Conservation (phyloP, 768 basidiomycete species). For the Rhizopogon roseolus region DNA sequence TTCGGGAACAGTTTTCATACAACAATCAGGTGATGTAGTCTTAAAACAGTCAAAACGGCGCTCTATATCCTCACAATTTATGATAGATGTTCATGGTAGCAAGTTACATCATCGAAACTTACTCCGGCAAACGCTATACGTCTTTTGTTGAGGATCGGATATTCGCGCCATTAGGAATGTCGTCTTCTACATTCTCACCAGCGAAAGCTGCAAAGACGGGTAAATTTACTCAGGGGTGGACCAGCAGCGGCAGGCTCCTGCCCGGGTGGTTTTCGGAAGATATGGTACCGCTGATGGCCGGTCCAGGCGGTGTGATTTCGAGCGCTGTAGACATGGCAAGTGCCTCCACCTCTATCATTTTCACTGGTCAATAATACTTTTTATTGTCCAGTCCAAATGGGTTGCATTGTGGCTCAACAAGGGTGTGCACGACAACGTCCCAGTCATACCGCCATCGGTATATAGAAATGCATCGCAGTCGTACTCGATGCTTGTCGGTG, state of each 20-base stretch:
- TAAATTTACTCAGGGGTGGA: slow-evolving; percentile 30
- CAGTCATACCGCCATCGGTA: slow-evolving; percentile 27
- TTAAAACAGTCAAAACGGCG: background rate
- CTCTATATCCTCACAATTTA: background rate
- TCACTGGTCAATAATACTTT: background rate
- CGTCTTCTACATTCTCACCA: slow-evolving; percentile 32
- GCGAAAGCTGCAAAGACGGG: slow-evolving; percentile 27
- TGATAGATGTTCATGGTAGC: slow-evolving; percentile 35
- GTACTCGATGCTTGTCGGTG: slow-evolving; percentile 17
- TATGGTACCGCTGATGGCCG: slow-evolving; percentile 22
- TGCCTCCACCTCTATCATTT: background rate
- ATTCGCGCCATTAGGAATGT: slow-evolving; percentile 37
- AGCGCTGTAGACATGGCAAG: slow-evolving; percentile 38
- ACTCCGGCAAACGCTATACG: slow-evolving; percentile 28
- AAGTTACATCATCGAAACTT: slow-evolving; percentile 29
- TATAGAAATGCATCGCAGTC: slow-evolving; percentile 28
- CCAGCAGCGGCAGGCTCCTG: slow-evolving; percentile 24
- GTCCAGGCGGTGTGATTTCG: slow-evolving; percentile 41
- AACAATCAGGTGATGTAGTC: slow-evolving; percentile 29
- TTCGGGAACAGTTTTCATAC: slow-evolving; percentile 34
- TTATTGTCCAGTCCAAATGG: slow-evolving; percentile 33
- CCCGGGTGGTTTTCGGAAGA: slow-evolving; percentile 28
- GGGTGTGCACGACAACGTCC: slow-evolving; percentile 26
- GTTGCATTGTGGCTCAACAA: slow-evolving; percentile 26
- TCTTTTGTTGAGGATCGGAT: slow-evolving; percentile 39